Base-by-base conservation (phyloP, 257 asterid species). In the Scutellaria baicalensis region DNA sequence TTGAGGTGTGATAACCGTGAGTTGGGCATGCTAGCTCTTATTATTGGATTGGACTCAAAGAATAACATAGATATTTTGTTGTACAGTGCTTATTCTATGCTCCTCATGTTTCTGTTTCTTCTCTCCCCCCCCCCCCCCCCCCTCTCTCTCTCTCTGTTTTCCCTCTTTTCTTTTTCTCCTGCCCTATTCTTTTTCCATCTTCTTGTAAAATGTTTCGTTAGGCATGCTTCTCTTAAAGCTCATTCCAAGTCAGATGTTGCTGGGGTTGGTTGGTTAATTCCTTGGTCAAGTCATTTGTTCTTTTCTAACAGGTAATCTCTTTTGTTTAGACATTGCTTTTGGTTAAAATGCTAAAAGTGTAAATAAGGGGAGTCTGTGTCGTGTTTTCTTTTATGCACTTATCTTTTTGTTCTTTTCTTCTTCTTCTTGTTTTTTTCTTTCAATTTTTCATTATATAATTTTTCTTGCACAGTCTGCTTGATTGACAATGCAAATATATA, bases 161-260 rank as follows among this genome's bases (percentile, higher is more conserved):
- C 9, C 17, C 7, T 12, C 13, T 50, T 44, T 27, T 31, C n/a
- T 48, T 43, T 47, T 2, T 0, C 63, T 66, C 36, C 16, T 40
- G 9, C 59, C 50, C 69, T 27, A 36, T 54, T 60, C 60, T 63
- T 72, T 73, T 58, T 68, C 69, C 61, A 21, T 52, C 47, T 67
- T 50, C 74, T 79, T 81, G 67, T 42, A 69, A 78, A 56, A 64
- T 85, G 81, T 68, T 78, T 87, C 84, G 82, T 71, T 84, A 88
- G 95, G 97, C 73, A 69, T 82, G 81, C 80, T 81, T 79, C 86
- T 76, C 74, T 48, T 84, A 84, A 72, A 79, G 91, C 79, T 54
- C 76, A 80, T 70, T 72, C 82, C 75, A 72, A 60, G 71, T 74
- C 79, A 69, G 91, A 77, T 80, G 88, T 80, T 79, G 85, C 87